phyloP scores from a whole-genome alignment of 1,284 basidiomycete species.

The Ceratobasidium theobromae region DNA sequence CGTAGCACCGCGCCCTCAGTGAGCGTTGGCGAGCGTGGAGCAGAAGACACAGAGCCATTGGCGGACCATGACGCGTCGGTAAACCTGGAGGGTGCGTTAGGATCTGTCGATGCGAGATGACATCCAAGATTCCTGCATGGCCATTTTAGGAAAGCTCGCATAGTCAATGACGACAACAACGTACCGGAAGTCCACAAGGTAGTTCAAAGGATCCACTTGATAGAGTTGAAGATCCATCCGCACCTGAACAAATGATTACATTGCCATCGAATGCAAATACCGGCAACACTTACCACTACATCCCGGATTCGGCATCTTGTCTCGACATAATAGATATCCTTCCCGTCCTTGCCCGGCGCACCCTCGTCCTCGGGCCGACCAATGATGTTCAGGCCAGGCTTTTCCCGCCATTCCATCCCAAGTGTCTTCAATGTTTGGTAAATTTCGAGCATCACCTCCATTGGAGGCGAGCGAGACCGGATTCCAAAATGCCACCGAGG shows the following conservation, averaged over 20 bases:
- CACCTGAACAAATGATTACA: constrained; percentile 53
- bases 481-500: constrained; percentile 99
- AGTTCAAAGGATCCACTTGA: constrained; percentile 93
- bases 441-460: constrained; percentile 99
- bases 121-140: constrained; percentile 14
- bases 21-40: constrained; percentile 41
- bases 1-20: constrained; percentile 36
- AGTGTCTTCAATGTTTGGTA: constrained; percentile 89
- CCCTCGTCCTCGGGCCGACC: constrained; percentile 46
- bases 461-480: constrained; percentile 89
- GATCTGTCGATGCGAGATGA: constrained; percentile 51
- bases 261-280: constrained; percentile 6
- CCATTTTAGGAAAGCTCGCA: background rate
- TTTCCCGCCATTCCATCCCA: constrained; percentile 98
- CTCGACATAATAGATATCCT: constrained; percentile 89
- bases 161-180: background rate
- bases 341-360: constrained; percentile 49
- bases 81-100: constrained; percentile 61
- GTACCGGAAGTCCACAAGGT: constrained; percentile 97
- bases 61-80: constrained; percentile 53
- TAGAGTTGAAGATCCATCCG: constrained; percentile 98
- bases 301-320: constrained; percentile 87
- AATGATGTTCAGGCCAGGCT: constrained; percentile 46
- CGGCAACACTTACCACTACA: constrained; percentile 68
- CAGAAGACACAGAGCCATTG: constrained; percentile 17